Evolutionary conservation across 2,329 filamentous ascomycete genomes (phyloP).

Genomic region (Pseudogymnoascus sp.): DNA sequence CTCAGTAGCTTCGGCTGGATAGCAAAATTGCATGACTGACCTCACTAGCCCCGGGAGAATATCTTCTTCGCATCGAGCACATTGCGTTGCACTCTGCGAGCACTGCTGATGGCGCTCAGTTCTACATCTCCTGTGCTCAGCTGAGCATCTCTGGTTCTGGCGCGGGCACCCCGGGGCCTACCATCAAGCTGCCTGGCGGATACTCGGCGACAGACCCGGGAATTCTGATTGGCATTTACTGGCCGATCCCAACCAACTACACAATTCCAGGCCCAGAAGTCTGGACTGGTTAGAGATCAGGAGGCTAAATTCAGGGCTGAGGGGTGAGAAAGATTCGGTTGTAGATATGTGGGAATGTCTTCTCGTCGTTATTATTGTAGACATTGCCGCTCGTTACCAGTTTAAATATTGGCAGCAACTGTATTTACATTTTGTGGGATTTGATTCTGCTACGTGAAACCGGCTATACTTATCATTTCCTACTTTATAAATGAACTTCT

Average conservation of each 20-base stretch:
- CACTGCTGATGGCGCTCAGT: conserved; percentile 31
- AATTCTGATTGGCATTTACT: conserved; percentile 35
- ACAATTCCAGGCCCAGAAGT: conserved; percentile 35
- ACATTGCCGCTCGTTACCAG: neutral
- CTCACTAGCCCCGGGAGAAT: conserved; percentile 29
- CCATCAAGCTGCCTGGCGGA: conserved; percentile 19
- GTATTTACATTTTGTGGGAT: neutral
- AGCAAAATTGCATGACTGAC: neutral
- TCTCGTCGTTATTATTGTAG: neutral
- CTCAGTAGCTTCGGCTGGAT: neutral
- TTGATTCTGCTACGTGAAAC: neutral
- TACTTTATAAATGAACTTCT: neutral
- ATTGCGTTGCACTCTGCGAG: conserved; percentile 36
- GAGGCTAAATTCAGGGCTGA: neutral
- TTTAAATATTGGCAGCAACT: neutral
- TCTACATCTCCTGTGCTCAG: conserved; percentile 37
- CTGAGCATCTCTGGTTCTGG: conserved; percentile 29
- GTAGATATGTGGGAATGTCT: neutral
- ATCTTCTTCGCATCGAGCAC: conserved; percentile 36
- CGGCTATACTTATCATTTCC: neutral
- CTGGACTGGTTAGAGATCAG: conserved; percentile 14
- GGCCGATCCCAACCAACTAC: conserved; percentile 26
- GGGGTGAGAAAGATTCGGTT: neutral
- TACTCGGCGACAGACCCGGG: conserved; percentile 33
- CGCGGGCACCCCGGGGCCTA: conserved; percentile 16